phyloP scores from a whole-genome alignment of 2,329 filamentous ascomycete genomes.

The Fusarium sp. region DNA sequence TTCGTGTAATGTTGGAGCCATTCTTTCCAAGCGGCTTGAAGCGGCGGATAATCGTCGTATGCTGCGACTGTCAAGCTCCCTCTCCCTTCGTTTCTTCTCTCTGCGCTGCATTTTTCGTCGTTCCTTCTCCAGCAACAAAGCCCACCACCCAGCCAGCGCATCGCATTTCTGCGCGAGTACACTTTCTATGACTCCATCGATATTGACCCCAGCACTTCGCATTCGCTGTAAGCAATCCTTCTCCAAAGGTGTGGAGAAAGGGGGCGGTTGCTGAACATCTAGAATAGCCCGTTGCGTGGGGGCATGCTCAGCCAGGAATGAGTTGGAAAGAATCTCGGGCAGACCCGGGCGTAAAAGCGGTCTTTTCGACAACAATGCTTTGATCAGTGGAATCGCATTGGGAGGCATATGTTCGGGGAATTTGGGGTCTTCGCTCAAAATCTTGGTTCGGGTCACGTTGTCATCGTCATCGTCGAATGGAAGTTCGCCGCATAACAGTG shows the following conservation, averaged over 20 bases:
- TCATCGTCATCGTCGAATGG: constrained; percentile 98
- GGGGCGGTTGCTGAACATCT: constrained; percentile 80
- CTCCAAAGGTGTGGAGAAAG: constrained; percentile 87
- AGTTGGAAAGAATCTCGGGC: constrained; percentile 86
- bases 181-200: constrained; percentile 93
- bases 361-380: constrained; percentile 87
- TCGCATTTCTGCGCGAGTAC: constrained; percentile 92
- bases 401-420: constrained; percentile 84
- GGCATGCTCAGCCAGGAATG: constrained; percentile 89
- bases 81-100: constrained; percentile 86
- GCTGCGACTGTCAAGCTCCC: constrained; percentile 82
- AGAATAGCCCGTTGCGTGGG: constrained; percentile 90
- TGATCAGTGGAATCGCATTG: constrained; percentile 82
- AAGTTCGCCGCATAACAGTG: constrained; percentile 83
- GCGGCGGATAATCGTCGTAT: constrained; percentile 87
- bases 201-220: constrained; percentile 92
- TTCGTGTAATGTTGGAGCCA: constrained; percentile 81
- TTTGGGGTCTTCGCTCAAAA: constrained; percentile 85
- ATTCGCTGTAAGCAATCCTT: constrained; percentile 93
- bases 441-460: constrained; percentile 83
- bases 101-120: constrained; percentile 83
- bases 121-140: constrained; percentile 92
- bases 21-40: constrained; percentile 84
- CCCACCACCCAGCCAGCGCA: constrained; percentile 94
- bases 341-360: constrained; percentile 85